Conservation (phyloP, 2,329 filamentous ascomycete species). For the Colletotrichum sp. region DNA sequence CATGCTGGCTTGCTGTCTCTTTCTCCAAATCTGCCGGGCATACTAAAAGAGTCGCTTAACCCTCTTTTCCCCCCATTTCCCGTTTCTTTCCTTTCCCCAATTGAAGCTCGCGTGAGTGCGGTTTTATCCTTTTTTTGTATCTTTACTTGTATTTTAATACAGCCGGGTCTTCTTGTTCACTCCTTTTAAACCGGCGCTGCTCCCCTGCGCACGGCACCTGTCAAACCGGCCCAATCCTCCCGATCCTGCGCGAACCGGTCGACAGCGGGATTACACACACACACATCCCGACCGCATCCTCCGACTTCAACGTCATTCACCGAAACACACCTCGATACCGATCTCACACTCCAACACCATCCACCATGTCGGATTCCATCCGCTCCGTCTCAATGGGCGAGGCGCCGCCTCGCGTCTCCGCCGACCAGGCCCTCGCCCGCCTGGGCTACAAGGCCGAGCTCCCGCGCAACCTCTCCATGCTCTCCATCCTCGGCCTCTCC, state of each 20-base stretch:
- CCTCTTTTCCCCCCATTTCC: neutral
- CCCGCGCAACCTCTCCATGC: slow-evolving; percentile 53
- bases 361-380: neutral
- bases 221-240: neutral
- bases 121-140: neutral
- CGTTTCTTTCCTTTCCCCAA: neutral
- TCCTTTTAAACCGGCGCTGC: neutral
- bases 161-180: neutral
- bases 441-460: slow-evolving; percentile 56
- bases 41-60: slow-evolving; percentile 14
- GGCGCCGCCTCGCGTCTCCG: slow-evolving; percentile 2
- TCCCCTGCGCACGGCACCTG: neutral
- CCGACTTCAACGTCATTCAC: neutral
- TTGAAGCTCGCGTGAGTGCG: neutral
- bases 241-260: neutral
- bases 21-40: neutral
- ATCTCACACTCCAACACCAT: neutral
- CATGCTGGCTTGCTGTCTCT: neutral
- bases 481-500: slow-evolving; percentile 68
- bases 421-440: slow-evolving; percentile 39
- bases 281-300: neutral
- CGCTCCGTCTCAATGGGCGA: slow-evolving; percentile 4
- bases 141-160: neutral
- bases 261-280: neutral
- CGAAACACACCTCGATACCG: neutral